phyloP scores from a whole-genome alignment of 371 early-diverging fungal genomes.

The Caulochytrium protostelioides region DNA sequence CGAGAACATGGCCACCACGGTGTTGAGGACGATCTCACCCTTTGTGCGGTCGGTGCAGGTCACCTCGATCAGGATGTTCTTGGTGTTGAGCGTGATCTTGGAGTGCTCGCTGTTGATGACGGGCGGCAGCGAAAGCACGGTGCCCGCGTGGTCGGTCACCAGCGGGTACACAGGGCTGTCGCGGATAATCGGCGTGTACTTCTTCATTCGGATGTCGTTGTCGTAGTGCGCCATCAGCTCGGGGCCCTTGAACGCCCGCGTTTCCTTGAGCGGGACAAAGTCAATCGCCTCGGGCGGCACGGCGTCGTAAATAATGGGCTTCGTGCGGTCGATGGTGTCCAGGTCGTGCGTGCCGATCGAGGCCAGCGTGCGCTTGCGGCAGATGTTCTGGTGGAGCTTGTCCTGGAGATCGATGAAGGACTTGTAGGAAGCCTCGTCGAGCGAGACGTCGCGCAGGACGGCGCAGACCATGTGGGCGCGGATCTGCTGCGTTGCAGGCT shows the following conservation, averaged over 20 bases:
- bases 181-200: conserved; percentile 80
- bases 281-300: conserved; percentile 66
- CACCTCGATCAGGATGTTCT: conserved; percentile 96
- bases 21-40: conserved; percentile 79
- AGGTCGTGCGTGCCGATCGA: conserved; percentile 99
- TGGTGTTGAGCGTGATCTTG: conserved; percentile 88
- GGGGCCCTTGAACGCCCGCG: conserved; percentile 60
- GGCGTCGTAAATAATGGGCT: conserved; percentile 91
- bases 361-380: conserved; percentile 87
- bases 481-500: conserved; percentile 42
- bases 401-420: conserved; percentile 98
- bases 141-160: conserved; percentile 60
- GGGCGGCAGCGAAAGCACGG: conserved; percentile 94
- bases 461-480: conserved; percentile 88
- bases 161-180: conserved; percentile 83
- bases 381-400: conserved; percentile 93
- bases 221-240: conserved; percentile 81
- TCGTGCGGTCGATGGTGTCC: conserved; percentile 78
- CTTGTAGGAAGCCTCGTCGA: conserved; percentile 65
- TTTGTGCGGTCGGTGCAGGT: conserved; percentile 95
- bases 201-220: conserved; percentile 59
- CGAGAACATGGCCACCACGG: conserved; percentile 82
- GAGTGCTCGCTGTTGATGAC: conserved; percentile 97
- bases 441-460: conserved; percentile 70
- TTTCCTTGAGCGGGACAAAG: conserved; percentile 88